Conservation (phyloP, 2,329 filamentous ascomycete species). For the Monosporascus sp. region DNA sequence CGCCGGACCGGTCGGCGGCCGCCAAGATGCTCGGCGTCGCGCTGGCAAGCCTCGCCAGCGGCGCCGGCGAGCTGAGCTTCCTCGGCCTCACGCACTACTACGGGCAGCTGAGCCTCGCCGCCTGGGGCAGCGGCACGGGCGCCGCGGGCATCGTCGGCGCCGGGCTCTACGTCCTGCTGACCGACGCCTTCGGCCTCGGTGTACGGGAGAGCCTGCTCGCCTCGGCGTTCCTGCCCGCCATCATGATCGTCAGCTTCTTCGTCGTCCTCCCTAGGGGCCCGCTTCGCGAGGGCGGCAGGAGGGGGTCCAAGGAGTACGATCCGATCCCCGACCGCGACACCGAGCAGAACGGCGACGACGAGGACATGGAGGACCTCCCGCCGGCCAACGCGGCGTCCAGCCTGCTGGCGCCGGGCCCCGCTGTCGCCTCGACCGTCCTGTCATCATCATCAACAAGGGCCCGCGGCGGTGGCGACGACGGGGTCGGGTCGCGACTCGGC, state of each 20-base stretch:
- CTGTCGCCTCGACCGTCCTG: slow-evolving; percentile 32
- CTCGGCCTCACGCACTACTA: slow-evolving; percentile 91
- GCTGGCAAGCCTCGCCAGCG: slow-evolving; percentile 78
- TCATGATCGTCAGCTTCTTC: slow-evolving; percentile 89
- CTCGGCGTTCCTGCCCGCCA: slow-evolving; percentile 70
- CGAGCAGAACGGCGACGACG: slow-evolving; percentile 29
- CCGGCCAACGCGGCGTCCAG: slow-evolving; percentile 40
- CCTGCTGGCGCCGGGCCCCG: slow-evolving; percentile 40
- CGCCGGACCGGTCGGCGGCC: slow-evolving; percentile 57
- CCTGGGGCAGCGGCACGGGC: slow-evolving; percentile 90
- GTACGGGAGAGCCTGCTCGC: slow-evolving; percentile 70
- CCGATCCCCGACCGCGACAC: slow-evolving; percentile 40
- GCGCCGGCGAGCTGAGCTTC: slow-evolving; percentile 86
- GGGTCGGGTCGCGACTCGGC: slow-evolving; percentile 29
- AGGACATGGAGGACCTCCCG: slow-evolving; percentile 30
- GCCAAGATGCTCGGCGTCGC: slow-evolving; percentile 79
- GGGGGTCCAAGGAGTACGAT: slow-evolving; percentile 46
- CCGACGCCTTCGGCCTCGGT: slow-evolving; percentile 70
- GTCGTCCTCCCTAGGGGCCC: slow-evolving; percentile 65
- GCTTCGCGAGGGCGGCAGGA: slow-evolving; percentile 40
- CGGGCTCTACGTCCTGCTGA: slow-evolving; percentile 80
- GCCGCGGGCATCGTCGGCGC: slow-evolving; percentile 84
- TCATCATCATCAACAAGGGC: slow-evolving; percentile 21
- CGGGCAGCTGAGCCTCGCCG: slow-evolving; percentile 76
- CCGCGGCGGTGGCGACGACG: slow-evolving; percentile 14